These are phyloP conservation scores for Venturia carpophila DNA, from an alignment of 2,329 filamentous ascomycete species.

Conservation along the genomic window DNA sequence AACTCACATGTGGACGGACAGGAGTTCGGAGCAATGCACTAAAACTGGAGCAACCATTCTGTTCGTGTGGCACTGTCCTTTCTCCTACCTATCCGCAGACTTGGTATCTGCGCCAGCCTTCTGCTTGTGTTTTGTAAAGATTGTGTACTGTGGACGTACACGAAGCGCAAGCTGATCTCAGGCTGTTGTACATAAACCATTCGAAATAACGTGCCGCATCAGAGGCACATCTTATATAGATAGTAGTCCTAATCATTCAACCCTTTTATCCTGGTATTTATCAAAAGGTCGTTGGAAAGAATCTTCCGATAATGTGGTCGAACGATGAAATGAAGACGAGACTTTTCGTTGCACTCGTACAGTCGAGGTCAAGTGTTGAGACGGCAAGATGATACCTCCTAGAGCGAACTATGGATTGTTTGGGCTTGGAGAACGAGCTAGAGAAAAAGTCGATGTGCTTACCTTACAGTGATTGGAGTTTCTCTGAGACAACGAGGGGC, in stretches of 20 bases:
- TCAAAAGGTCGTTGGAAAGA: too few relatives aligned
- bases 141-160: background rate
- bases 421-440: too few relatives aligned
- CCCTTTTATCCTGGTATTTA: background rate
- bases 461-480: too few relatives aligned
- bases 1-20: background rate
- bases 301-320: background rate
- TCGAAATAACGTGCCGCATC: background rate
- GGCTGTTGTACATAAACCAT: background rate
- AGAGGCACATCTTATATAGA: background rate
- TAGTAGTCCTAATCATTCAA: background rate
- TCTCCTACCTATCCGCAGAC: background rate
- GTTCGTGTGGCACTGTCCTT: background rate
- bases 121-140: background rate
- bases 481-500: too few relatives aligned
- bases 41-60: background rate
- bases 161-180: background rate
- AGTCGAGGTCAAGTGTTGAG: too few relatives aligned
- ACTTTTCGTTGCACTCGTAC: too few relatives aligned
- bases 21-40: conserved; percentile 1
- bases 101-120: background rate
- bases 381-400: too few relatives aligned
- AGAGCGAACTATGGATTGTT: too few relatives aligned
- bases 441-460: too few relatives aligned
- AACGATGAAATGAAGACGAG: background rate